Percentiles rank a stretch among this genome's conserved stretches.
These are phyloP conservation scores for Cyamopsis tetragonoloba DNA, from an alignment of 306 rosid genomes.

Conservation along the genomic window DNA sequence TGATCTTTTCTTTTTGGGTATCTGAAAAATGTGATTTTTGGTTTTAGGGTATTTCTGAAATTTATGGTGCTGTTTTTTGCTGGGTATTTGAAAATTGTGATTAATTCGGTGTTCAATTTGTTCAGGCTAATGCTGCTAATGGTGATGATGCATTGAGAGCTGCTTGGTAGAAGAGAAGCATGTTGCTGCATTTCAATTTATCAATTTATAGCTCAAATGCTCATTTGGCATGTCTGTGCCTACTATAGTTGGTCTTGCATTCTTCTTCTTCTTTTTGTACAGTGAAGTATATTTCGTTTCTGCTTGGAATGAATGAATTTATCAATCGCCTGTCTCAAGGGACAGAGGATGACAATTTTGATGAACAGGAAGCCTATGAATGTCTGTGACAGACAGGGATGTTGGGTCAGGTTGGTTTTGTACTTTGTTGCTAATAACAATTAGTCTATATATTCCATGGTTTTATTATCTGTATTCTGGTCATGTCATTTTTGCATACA, in stretches of 20 bases:
- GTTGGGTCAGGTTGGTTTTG: conserved; percentile 47
- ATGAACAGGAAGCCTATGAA: conserved; percentile 20
- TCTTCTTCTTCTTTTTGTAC: conserved; percentile 10
- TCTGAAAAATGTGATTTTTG: not conserved
- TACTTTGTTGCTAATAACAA: too few species aligned
- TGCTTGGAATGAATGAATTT: conserved; percentile 29
- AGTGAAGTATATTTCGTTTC: conserved; percentile 21
- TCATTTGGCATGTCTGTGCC: conserved; percentile 18
- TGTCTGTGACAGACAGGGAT: conserved; percentile 27
- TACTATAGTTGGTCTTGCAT: conserved; percentile 20
- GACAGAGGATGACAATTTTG: conserved; percentile 43
- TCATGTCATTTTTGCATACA: conserved; percentile 23
- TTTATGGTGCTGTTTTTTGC: not conserved
- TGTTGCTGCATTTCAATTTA: conserved; percentile 20
- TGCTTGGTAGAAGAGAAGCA: conserved; percentile 43
- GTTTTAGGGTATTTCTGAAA: not conserved
- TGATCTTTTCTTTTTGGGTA: not conserved
- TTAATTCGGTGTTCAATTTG: conserved; percentile 1
- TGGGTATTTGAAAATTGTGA: not conserved
- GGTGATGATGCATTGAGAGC: conserved; percentile 39
- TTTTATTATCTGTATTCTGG: conserved; percentile 15
- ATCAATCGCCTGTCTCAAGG: conserved; percentile 34
- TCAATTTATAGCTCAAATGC: conserved; percentile 30
- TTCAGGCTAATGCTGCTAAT: conserved; percentile 37
- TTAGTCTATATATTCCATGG: conserved; percentile 30